phyloP scores from a whole-genome alignment of 2,329 filamentous ascomycete genomes.

The Saccharata proteae region DNA sequence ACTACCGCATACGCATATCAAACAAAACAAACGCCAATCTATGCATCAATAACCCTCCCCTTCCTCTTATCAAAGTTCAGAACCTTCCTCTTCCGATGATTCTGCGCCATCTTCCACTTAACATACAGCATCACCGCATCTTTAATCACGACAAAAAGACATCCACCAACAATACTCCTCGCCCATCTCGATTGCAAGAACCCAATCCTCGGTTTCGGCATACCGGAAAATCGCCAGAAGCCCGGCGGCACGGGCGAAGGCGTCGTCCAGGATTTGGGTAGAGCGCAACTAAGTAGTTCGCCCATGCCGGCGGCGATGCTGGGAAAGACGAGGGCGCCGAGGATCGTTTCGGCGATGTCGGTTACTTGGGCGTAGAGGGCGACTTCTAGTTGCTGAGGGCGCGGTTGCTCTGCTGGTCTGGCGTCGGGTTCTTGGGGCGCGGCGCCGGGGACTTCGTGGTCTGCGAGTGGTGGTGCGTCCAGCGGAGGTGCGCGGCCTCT shows the following conservation, averaged over 20 bases:
- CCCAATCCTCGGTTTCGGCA: slow-evolving; percentile 48
- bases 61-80: slow-evolving; percentile 27
- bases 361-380: slow-evolving; percentile 42
- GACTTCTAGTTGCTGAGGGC: slow-evolving; percentile 17
- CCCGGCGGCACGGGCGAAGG: slow-evolving; percentile 28
- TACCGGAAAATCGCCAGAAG: no score
- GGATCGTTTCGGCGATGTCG: slow-evolving; percentile 45
- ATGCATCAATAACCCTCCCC: slow-evolving; percentile 7
- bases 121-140: slow-evolving; percentile 51
- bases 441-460: slow-evolving; percentile 10
- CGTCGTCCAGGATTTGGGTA: slow-evolving; percentile 55
- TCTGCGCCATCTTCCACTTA: slow-evolving; percentile 37
- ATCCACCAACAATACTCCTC: slow-evolving; percentile 76
- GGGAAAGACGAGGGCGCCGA: slow-evolving; percentile 68
- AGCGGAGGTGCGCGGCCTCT: slow-evolving; percentile 5
- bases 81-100: slow-evolving; percentile 33
- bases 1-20: no score
- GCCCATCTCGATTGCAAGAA: slow-evolving; percentile 80
- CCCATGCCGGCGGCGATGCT: slow-evolving; percentile 69
- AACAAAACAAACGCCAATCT: neutral
- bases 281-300: slow-evolving; percentile 53
- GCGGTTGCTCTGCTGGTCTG: slow-evolving; percentile 6
- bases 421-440: slow-evolving; percentile 4
- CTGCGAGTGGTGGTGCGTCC: slow-evolving; percentile 19
- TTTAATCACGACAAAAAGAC: slow-evolving; percentile 76